phyloP scores from a whole-genome alignment of 2,329 filamentous ascomycete species.

The Penicillium sp. region DNA sequence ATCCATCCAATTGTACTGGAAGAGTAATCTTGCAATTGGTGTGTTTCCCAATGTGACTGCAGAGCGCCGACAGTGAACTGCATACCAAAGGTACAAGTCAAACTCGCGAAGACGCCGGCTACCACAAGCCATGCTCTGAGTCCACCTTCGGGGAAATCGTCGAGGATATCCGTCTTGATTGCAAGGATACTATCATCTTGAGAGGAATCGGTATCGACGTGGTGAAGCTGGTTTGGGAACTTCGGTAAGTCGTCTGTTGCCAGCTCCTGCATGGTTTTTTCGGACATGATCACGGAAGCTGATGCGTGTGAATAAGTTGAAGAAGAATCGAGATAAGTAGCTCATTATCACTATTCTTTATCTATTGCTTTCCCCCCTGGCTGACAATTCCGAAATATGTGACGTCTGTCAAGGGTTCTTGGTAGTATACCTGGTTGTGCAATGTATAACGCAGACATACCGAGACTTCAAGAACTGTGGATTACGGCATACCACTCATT shows the following conservation, averaged over 20 bases:
- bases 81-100: slow-evolving; percentile 17
- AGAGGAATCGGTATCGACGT: background rate
- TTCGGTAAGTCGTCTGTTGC: background rate
- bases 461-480: background rate
- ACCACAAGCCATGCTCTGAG: slow-evolving; percentile 5
- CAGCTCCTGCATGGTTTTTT: background rate
- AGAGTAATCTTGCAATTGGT: slow-evolving; percentile 47
- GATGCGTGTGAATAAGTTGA: background rate
- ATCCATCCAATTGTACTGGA: slow-evolving; percentile 53
- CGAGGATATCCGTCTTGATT: background rate
- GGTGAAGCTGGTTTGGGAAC: background rate
- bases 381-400: background rate
- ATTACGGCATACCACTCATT: background rate
- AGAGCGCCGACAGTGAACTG: slow-evolving; percentile 45
- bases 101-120: background rate
- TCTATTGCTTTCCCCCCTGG: background rate
- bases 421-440: background rate
- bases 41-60: slow-evolving; percentile 47
- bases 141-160: slow-evolving; percentile 2
- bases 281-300: background rate
- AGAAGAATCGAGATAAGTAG: background rate
- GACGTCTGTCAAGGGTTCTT: background rate
- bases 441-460: background rate
- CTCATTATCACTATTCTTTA: background rate
- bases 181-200: background rate